These are phyloP conservation scores for Aegilops tauschii DNA, from an alignment of 176 grass and related monocot species.

Conservation along the genomic window DNA sequence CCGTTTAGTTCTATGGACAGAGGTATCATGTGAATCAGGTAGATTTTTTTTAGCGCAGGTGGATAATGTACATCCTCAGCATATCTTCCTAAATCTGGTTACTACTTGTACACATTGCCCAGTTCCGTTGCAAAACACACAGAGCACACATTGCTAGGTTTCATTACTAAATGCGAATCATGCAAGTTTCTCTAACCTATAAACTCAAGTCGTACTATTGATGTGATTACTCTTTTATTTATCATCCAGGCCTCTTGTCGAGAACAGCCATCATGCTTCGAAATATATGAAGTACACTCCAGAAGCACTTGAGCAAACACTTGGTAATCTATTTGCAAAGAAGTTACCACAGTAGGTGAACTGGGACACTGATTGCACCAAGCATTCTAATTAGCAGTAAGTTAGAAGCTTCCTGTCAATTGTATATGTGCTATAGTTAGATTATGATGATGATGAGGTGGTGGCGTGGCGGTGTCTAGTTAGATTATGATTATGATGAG, in stretches of 20 bases:
- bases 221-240: neutral
- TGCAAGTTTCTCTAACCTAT: neutral
- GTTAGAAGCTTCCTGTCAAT: neutral
- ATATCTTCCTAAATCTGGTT: neutral
- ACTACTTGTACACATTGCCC: neutral
- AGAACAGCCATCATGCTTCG: conserved; percentile 31
- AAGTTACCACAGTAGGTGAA: neutral
- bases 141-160: neutral
- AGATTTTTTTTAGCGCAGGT: neutral
- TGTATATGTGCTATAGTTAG: neutral
- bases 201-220: neutral
- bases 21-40: neutral
- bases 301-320: conserved; percentile 44
- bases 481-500: neutral
- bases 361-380: neutral
- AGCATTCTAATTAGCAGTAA: conserved; percentile 1
- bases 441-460: neutral
- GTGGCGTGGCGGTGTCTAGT: neutral
- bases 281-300: conserved; percentile 55
- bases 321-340: conserved; percentile 35
- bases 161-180: neutral
- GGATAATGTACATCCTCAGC: neutral
- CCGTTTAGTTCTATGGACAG: neutral
- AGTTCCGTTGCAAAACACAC: neutral
- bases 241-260: conserved; percentile 46